phyloP scores from a whole-genome alignment of 768 basidiomycete species.

The Lentinus tigrinus region DNA sequence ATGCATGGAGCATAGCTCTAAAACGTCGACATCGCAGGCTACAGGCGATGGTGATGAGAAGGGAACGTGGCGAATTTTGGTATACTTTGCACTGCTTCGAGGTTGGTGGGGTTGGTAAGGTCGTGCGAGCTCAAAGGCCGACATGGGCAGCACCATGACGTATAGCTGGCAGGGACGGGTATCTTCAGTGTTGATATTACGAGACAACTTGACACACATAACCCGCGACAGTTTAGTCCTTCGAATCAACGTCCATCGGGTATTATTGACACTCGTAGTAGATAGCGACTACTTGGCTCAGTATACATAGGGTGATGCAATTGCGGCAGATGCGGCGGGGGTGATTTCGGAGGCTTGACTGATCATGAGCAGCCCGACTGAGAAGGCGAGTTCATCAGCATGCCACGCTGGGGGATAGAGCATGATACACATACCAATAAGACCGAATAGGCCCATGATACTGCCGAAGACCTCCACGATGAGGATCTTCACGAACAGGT shows the following conservation, averaged over 20 bases:
- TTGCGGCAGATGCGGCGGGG: slow-evolving; percentile 29
- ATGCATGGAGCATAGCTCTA: too few relatives aligned
- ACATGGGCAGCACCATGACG: too few relatives aligned
- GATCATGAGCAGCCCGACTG: slow-evolving; percentile 83
- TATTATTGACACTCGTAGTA: slow-evolving; percentile 5
- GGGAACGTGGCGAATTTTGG: too few relatives aligned
- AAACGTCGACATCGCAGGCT: too few relatives aligned
- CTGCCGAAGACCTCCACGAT: slow-evolving; percentile 94
- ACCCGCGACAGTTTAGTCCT: not conserved
- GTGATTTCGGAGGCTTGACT: slow-evolving; percentile 62
- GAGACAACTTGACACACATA: too few relatives aligned
- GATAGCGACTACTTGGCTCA: not conserved
- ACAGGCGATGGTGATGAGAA: too few relatives aligned
- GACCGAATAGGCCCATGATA: slow-evolving; percentile 88
- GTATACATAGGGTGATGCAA: slow-evolving; percentile 34
- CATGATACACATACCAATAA: slow-evolving; percentile 67
- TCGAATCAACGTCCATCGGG: slow-evolving; percentile 4
- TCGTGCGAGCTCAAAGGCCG: too few relatives aligned
- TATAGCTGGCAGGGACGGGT: too few relatives aligned
- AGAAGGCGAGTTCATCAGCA: not conserved
- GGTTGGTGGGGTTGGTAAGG: too few relatives aligned
- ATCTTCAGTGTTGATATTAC: too few relatives aligned
- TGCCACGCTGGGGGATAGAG: not conserved
- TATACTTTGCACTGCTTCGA: too few relatives aligned
- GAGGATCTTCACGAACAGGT: slow-evolving; percentile 93